Percentiles rank a stretch among this genome's conserved stretches.
phyloP scores from a whole-genome alignment of 305 asterid genomes.

The Fraxinus velutina region DNA sequence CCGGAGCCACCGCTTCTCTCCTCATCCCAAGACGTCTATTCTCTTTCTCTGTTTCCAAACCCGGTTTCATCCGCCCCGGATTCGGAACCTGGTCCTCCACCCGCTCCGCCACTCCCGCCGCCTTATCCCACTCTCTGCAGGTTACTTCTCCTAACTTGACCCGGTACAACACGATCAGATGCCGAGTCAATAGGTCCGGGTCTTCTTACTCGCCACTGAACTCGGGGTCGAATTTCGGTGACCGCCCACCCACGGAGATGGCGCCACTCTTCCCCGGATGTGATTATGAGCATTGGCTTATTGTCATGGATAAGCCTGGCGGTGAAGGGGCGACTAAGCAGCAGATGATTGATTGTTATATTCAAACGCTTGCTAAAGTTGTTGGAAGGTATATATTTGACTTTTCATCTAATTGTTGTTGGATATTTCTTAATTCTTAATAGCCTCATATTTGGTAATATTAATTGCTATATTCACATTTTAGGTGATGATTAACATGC shows the following conservation, averaged over 20 bases:
- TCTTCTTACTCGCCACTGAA: conserved; percentile 75
- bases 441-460: not conserved
- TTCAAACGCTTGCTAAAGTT: conserved; percentile 74
- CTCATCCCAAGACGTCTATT: conserved; percentile 38
- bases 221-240: conserved; percentile 68
- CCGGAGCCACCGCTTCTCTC: conserved; percentile 29
- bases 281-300: conserved; percentile 93
- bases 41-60: conserved; percentile 34
- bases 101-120: conserved; percentile 28
- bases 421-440: not conserved
- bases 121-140: conserved; percentile 29
- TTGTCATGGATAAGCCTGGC: conserved; percentile 95
- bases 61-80: not conserved
- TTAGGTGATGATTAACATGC: not conserved
- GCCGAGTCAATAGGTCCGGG: conserved; percentile 71
- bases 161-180: conserved; percentile 46
- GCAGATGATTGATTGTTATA: conserved; percentile 87
- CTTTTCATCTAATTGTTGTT: not conserved
- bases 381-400: conserved; percentile 58
- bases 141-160: conserved; percentile 25
- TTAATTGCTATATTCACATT: not conserved
- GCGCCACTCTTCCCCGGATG: conserved; percentile 97
- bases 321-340: conserved; percentile 90
- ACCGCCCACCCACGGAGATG: conserved; percentile 89
- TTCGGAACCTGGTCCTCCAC: conserved; percentile 18